Conservation (phyloP, 2,329 filamentous ascomycete genomes). For the Teratosphaeria zuluensis region DNA sequence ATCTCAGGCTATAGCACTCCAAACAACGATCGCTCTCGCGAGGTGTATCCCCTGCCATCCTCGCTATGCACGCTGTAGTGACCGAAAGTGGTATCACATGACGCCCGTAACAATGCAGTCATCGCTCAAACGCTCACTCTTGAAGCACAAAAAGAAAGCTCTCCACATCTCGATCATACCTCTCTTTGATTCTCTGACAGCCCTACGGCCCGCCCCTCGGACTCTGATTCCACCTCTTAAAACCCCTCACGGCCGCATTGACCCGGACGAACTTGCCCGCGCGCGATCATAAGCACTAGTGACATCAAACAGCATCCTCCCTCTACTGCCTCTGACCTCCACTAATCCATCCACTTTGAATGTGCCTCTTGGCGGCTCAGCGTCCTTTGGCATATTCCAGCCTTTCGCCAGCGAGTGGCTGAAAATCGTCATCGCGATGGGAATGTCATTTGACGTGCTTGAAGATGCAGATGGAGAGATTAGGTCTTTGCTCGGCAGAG, state of each 20-base stretch:
- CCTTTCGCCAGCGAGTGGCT: conserved; percentile 13
- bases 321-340: conserved; percentile 35
- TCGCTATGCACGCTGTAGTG: background rate
- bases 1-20: background rate
- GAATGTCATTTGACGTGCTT: conserved; percentile 15
- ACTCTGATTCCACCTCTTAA: conserved; percentile 28
- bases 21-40: no score
- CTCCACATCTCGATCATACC: no score
- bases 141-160: background rate
- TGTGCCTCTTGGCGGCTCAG: conserved; percentile 34
- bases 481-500: conserved; percentile 8
- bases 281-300: conserved; percentile 35
- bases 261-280: conserved; percentile 27
- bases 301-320: conserved; percentile 36
- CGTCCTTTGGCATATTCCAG: conserved; percentile 22
- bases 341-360: conserved; percentile 37
- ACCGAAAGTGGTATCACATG: background rate
- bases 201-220: conserved; percentile 30
- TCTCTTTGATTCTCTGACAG: no score
- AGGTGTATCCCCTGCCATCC: background rate
- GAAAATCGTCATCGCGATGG: conserved; percentile 23
- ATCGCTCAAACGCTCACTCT: background rate
- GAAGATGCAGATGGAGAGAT: background rate
- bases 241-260: conserved; percentile 18
- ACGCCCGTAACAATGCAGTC: background rate